A percentile compares a stretch with the other conserved stretches of the same genome.
These are phyloP conservation scores for Pyrus communis DNA, from an alignment of 306 rosid genomes.

Conservation along the genomic window DNA sequence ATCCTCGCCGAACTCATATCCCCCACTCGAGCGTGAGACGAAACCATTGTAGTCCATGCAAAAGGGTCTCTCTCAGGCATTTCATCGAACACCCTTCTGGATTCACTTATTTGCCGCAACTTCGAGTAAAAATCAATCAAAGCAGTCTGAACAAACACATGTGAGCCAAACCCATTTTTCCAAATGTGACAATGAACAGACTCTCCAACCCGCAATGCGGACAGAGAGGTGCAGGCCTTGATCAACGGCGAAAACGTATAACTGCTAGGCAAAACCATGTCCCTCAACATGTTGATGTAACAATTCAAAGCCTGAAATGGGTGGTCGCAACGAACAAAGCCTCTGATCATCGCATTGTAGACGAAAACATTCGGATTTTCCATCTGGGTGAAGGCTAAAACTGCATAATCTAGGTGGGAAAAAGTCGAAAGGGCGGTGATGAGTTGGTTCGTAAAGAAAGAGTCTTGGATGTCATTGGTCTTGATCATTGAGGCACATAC, in stretches of 20 bases:
- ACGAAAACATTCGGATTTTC: slow-evolving; percentile 51
- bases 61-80: slow-evolving; percentile 57
- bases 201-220: slow-evolving; percentile 30
- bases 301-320: slow-evolving; percentile 35
- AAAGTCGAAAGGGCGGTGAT: slow-evolving; percentile 16
- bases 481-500: slow-evolving; percentile 53
- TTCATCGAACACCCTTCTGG: slow-evolving; percentile 56
- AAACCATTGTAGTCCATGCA: slow-evolving; percentile 70
- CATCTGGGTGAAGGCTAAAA: slow-evolving; percentile 41
- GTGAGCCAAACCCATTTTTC: slow-evolving; percentile 50
- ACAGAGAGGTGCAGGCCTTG: slow-evolving; percentile 46
- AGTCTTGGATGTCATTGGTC: slow-evolving; percentile 39
- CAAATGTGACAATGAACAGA: slow-evolving; percentile 54
- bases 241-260: slow-evolving; percentile 59
- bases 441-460: slow-evolving; percentile 29
- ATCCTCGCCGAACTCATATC: slow-evolving; percentile 45
- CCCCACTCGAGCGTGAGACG: slow-evolving; percentile 34
- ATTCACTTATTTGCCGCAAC: slow-evolving; percentile 19
- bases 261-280: slow-evolving; percentile 43
- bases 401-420: slow-evolving; percentile 19
- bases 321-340: slow-evolving; percentile 33
- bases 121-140: slow-evolving; percentile 57
- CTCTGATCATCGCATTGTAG: slow-evolving; percentile 61
- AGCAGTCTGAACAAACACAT: slow-evolving; percentile 66
- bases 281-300: slow-evolving; percentile 39